Evolutionary conservation across 2,329 filamentous ascomycete species (phyloP), one percentile per base, ranked within the genome.

Genomic region (Ophiostoma quercus): DNA sequence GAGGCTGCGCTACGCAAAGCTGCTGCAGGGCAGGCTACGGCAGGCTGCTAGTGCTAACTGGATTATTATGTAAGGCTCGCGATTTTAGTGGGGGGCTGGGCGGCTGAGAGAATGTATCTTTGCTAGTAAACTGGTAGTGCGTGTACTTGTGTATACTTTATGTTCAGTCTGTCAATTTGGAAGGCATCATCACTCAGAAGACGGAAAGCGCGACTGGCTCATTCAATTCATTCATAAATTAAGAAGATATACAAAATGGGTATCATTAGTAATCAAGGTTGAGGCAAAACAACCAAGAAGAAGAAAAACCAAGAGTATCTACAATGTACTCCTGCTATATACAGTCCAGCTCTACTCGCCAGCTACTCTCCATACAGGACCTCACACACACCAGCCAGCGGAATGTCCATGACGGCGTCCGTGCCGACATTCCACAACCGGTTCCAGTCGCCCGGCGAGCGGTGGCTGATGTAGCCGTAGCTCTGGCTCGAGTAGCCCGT

Each of bases 371-470:
- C 94, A 79, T 98, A 99, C 29, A 99, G 78, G 43, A 99, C 88
- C 81, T 99, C 94, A 77, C 94, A 98, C 1, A 98, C 94, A 0
- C 94, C 95, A 11, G 93, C 94, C 74, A 98, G 86, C 8, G 95
- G 95, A 67, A 99, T 90, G 80, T 99, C 95, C 91, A 99, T 91
- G 8, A 98, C 95, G 1, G 93, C 95, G 83, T 99, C 95, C 0
- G 95, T 99, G 22, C 95, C 93, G 75, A 92, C 89, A 76, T 88
- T 93, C 95, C 95, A 99, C 22, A 96, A 84, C 71, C 84, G 85
- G 76, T 85, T 88, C 94, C 95, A 98, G 76, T 92, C 70, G 25
- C 63, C 86, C 73, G 85, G 74, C 70, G 60, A 67, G 9, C 62
- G 29, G 1, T 14, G 47, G 22, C 68, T 67, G 16, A 32, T 54